Evolutionary conservation across 768 basidiomycete genomes (phyloP).

Genomic region (Boletus reticulatus): DNA sequence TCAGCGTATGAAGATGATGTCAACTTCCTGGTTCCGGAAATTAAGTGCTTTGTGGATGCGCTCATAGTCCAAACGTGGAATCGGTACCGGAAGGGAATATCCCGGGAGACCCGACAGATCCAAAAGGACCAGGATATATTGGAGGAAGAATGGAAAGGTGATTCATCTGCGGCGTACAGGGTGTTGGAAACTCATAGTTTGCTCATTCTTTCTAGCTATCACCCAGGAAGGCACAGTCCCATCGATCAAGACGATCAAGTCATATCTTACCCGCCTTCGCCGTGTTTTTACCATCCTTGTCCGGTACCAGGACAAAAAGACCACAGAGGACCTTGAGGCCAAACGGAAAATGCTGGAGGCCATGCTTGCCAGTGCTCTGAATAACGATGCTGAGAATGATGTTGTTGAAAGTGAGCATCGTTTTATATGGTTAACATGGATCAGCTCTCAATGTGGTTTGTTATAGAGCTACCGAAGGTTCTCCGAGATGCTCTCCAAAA

Average conservation of each 20-base stretch:
- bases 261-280: not conserved
- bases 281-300: not conserved
- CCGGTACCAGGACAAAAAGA: not conserved
- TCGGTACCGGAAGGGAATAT: not conserved
- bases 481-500: not conserved
- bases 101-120: not conserved
- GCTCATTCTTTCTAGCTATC: not conserved
- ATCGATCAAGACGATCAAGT: not conserved
- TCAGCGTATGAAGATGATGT: not conserved
- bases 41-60: not conserved
- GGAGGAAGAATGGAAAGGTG: not conserved
- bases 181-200: too few relatives aligned
- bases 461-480: not conserved
- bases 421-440: too few relatives aligned
- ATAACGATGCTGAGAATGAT: not conserved
- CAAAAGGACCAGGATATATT: not conserved
- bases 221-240: not conserved
- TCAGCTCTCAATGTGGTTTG: too few relatives aligned
- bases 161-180: too few relatives aligned
- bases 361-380: not conserved
- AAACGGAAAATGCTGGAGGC: not conserved
- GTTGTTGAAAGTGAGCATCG: not conserved
- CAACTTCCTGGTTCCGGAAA: not conserved
- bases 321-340: not conserved
- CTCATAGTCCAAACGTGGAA: not conserved